phyloP scores from a whole-genome alignment of 2,329 filamentous ascomycete genomes.

The Geosmithia flava region DNA sequence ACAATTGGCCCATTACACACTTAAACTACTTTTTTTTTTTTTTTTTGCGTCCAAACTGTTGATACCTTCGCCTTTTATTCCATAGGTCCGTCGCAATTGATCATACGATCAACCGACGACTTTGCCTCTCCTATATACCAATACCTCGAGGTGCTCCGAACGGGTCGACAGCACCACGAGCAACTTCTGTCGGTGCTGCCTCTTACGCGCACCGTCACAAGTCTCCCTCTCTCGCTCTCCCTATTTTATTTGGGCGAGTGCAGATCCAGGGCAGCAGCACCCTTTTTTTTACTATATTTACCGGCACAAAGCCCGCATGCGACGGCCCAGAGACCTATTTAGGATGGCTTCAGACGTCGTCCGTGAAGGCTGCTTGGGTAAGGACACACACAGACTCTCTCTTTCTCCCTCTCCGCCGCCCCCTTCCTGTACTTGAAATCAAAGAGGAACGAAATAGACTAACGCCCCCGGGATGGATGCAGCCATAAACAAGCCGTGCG shows the following conservation, averaged over 20 bases:
- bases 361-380: constrained; percentile 48
- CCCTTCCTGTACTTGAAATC: no score
- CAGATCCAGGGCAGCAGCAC: neutral
- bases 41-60: neutral
- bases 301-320: constrained; percentile 13
- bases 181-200: no score
- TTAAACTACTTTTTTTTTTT: neutral
- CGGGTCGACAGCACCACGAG: neutral
- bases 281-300: neutral
- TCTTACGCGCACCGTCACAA: neutral
- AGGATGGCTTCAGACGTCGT: constrained; percentile 42
- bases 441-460: neutral
- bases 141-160: neutral
- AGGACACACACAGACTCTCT: constrained; percentile 4
- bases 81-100: neutral
- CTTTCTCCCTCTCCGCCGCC: no score
- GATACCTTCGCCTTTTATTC: neutral
- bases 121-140: neutral
- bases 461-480: neutral
- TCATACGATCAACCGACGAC: neutral
- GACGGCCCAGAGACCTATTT: constrained; percentile 16
- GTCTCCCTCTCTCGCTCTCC: neutral
- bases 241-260: neutral
- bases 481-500: constrained; percentile 90
- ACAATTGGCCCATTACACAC: no score